Evolutionary conservation across 805 yeast species (phyloP), one percentile per base, ranked within the genome.

Genomic region (Yamadazyma tumulicola): DNA sequence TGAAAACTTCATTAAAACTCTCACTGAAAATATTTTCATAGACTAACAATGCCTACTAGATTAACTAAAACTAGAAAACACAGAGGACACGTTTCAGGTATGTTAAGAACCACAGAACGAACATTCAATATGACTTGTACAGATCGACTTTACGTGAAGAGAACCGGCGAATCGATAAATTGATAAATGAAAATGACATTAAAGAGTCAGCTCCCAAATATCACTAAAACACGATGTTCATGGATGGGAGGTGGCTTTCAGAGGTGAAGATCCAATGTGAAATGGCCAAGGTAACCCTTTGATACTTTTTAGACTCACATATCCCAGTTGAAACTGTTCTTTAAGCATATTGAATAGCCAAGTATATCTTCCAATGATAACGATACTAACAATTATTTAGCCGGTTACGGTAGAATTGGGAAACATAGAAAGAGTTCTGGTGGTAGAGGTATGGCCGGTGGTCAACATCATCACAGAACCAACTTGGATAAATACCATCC

Each of bases 401-500:
- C 97, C 94, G 98, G 98, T 86, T 82, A 91, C 74, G 98, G 98
- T 85, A 94, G 99, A 82, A 77, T 93, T 75, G 99, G 99, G 77
- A 93, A 93, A 85, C 98, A 93, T 94, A 89, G 98, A 88, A 93
- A 93, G 95, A 93, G 85, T 65, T 97, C 98, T 56, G 98, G 98
- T 93, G 98, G 98, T 79, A 89, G 97, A 78, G 99, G 99, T 93
- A 91, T 77, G 89, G 99, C 99, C 71, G 99, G 99, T 91, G 99
- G 99, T 87, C 91, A 79, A 77, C 97, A 91, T 76, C 99, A 93
- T 77, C 98, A 93, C 96, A 87, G 99, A 82, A 89, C 93, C 73
- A 93, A 93, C 81, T 75, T 93, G 79, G 99, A 93, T 75, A 93
- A 91, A 77, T 93, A 85, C 96, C 99, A 93, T 75, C 98, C 98